Evolutionary conservation across 2,329 filamentous ascomycete species (phyloP).

Genomic region (Tolypocladium guangdongense): DNA sequence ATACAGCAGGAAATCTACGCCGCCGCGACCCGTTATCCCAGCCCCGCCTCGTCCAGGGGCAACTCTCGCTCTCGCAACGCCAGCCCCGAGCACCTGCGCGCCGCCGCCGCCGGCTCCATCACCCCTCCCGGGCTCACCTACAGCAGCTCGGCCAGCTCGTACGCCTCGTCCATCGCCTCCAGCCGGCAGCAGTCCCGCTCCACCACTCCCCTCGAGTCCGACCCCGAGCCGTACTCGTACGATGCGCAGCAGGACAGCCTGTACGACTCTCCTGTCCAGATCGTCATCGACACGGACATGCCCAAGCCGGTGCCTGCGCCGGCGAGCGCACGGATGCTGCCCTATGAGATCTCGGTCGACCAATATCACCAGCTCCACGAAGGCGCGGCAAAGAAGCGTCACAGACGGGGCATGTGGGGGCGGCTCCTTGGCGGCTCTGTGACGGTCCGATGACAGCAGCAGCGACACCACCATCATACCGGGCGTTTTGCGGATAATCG

Average conservation of each 20-base stretch:
- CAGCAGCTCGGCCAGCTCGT: slow-evolving; percentile 38
- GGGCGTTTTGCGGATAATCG: not conserved
- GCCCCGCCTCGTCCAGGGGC: slow-evolving; percentile 34
- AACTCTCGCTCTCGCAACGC: slow-evolving; percentile 29
- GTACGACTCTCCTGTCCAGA: slow-evolving; percentile 39
- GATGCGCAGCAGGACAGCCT: slow-evolving; percentile 27
- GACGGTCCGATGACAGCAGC: slow-evolving; percentile 21
- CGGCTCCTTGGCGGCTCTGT: slow-evolving; percentile 39
- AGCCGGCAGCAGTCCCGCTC: slow-evolving; percentile 37
- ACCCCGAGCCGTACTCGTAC: slow-evolving; percentile 32
- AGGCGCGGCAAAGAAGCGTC: slow-evolving; percentile 35
- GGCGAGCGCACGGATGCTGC: slow-evolving; percentile 27
- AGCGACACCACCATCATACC: not conserved
- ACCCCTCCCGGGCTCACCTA: slow-evolving; percentile 38
- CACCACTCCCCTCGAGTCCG: slow-evolving; percentile 40
- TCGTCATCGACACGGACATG: slow-evolving; percentile 29
- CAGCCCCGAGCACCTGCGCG: slow-evolving; percentile 28
- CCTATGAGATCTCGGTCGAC: slow-evolving; percentile 44
- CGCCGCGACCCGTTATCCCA: slow-evolving; percentile 28
- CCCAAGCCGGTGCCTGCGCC: slow-evolving; percentile 21
- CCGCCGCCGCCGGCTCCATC: slow-evolving; percentile 24
- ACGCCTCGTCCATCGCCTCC: slow-evolving; percentile 35
- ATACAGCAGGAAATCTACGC: slow-evolving; percentile 26
- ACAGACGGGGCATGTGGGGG: slow-evolving; percentile 40
- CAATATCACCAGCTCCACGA: slow-evolving; percentile 40